These are phyloP conservation scores for Moesziomyces parantarcticus DNA, from an alignment of 1,284 basidiomycete genomes.

Conservation along the genomic window DNA sequence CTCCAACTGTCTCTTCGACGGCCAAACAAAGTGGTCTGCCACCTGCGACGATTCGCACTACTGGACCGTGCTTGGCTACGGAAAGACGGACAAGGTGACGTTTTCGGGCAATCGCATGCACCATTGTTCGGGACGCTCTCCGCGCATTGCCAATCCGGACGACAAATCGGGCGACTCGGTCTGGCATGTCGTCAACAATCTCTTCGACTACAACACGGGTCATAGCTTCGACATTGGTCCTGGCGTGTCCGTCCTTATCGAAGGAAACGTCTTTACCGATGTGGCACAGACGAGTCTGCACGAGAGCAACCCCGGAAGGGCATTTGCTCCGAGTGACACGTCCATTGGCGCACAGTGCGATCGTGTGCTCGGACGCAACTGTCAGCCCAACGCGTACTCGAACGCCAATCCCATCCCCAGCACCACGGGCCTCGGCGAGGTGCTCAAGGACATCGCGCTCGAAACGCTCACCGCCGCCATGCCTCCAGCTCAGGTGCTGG, in stretches of 20 bases:
- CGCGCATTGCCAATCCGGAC: slow-evolving; percentile 32
- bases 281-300: slow-evolving; percentile 34
- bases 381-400: slow-evolving; percentile 39
- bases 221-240: slow-evolving; percentile 42
- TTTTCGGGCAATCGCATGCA: slow-evolving; percentile 37
- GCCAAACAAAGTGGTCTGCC: slow-evolving; percentile 37
- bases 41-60: slow-evolving; percentile 45
- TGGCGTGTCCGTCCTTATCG: slow-evolving; percentile 26
- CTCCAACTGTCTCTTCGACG: slow-evolving; percentile 40
- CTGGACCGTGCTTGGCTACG: slow-evolving; percentile 46
- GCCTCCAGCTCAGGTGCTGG: slow-evolving; percentile 22
- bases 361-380: slow-evolving; percentile 17
- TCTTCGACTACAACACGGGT: slow-evolving; percentile 24
- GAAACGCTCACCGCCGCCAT: slow-evolving; percentile 13
- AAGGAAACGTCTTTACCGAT: slow-evolving; percentile 43
- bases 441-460: slow-evolving; percentile 21
- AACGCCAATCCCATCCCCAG: slow-evolving; percentile 29
- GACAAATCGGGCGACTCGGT: slow-evolving; percentile 10
- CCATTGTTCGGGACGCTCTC: slow-evolving; percentile 42
- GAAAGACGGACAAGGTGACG: slow-evolving; percentile 34
- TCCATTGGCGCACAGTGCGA: slow-evolving; percentile 25
- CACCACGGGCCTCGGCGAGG: slow-evolving; percentile 12
- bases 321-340: slow-evolving; percentile 26
- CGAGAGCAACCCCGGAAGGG: slow-evolving; percentile 17
- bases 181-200: slow-evolving; percentile 40